A percentile compares a stretch with the other conserved stretches of the same genome.
Conservation (phyloP, 805 yeast genomes). For the Sugiyamaella valdiviana region DNA sequence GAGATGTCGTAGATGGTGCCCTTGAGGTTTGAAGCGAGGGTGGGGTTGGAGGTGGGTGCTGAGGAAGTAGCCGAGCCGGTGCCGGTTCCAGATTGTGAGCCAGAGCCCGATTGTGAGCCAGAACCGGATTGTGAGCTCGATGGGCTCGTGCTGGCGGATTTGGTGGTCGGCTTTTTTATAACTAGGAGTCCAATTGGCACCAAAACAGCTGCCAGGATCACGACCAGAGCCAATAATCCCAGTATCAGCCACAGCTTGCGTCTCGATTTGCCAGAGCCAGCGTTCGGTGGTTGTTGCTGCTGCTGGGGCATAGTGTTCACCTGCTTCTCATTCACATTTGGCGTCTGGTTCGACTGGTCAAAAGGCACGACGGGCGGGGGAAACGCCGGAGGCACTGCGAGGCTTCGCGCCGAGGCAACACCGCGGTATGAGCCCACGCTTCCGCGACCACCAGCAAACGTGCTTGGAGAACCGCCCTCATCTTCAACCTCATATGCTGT, state of each 20-base stretch:
- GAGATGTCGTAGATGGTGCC: conserved; percentile 27
- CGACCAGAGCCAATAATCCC: conserved; percentile 11
- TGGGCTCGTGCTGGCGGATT: conserved; percentile 2
- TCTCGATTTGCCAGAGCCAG: too few species aligned
- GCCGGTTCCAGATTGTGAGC: conserved; percentile 3
- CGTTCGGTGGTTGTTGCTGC: not conserved
- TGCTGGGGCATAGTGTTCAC: too few species aligned
- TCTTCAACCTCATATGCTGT: conserved; percentile 2
- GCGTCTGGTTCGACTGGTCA: not conserved
- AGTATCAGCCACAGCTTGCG: conserved; percentile 6
- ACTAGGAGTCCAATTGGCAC: conserved; percentile 28
- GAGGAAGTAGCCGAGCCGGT: conserved; percentile 6
- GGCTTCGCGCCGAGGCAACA: not conserved
- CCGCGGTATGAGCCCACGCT: not conserved
- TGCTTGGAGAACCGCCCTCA: not conserved
- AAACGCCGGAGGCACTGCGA: not conserved
- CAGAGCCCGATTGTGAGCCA: not conserved
- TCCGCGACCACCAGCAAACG: not conserved
- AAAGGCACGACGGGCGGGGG: not conserved
- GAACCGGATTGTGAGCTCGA: too few species aligned
- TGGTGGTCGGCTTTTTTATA: conserved; percentile 14
- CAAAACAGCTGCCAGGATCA: conserved; percentile 25
- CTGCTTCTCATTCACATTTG: not conserved
- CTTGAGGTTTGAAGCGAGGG: conserved; percentile 22
- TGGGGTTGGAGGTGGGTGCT: conserved; percentile 3